phyloP scores from a whole-genome alignment of 495 filamentous ascomycete species.

The Xeromyces bisporus region DNA sequence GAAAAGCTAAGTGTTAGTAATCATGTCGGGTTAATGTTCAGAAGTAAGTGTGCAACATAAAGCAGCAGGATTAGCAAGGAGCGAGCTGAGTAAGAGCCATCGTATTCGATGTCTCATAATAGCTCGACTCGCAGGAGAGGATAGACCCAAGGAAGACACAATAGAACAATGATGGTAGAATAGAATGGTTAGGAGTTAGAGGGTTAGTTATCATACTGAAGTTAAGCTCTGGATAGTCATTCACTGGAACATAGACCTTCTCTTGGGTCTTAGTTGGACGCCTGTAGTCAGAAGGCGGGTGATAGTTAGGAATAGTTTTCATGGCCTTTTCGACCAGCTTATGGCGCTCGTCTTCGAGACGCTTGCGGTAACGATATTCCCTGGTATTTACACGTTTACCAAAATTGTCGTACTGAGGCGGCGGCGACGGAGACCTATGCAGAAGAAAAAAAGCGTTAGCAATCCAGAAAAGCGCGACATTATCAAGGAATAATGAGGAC shows the following conservation, averaged over 20 bases:
- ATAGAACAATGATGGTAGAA: constrained; percentile 25
- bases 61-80: constrained; percentile 42
- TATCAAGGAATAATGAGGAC: constrained; percentile 9
- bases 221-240: constrained; percentile 99
- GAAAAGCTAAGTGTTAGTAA: constrained; percentile 79
- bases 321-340: constrained; percentile 96
- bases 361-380: constrained; percentile 93
- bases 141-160: constrained; percentile 25
- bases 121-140: constrained; percentile 32
- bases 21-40: constrained; percentile 27
- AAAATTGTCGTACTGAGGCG: constrained; percentile 97
- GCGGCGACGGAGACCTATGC: constrained; percentile 75
- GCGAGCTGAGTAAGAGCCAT: constrained; percentile 32
- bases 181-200: constrained; percentile 66
- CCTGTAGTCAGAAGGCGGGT: constrained; percentile 92
- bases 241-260: constrained; percentile 99
- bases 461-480: neutral
- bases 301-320: constrained; percentile 96
- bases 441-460: neutral
- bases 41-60: constrained; percentile 16
- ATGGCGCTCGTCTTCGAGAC: constrained; percentile 93
- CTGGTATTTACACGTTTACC: constrained; percentile 96
- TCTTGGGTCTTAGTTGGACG: constrained; percentile 98
- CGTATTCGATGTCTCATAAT: constrained; percentile 21
- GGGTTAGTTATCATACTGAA: constrained; percentile 99